Base-by-base conservation (phyloP, 2,329 filamentous ascomycete species). In the Exophiala sideris region DNA sequence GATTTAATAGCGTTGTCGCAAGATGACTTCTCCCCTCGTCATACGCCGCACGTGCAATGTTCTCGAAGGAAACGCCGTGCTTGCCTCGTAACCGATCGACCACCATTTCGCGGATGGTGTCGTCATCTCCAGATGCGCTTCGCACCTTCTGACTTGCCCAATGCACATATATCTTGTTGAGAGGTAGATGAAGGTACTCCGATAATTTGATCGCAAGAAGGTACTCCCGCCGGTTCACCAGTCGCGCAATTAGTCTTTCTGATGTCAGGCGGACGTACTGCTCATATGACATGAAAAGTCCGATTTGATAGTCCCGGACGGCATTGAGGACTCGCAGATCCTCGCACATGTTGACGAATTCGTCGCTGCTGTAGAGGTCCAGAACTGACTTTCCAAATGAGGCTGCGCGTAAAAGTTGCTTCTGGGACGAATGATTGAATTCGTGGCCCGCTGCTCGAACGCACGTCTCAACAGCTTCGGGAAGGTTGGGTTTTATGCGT, bases 301-400 rank as follows among this genome's bases (percentile, higher is more conserved):
- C 94, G 49, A 97, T 82, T 65, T 95, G 88, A 68, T 94, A 97
- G 70, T 88, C 95, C 48, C 94, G 85, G 10, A 92, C 88, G 5
- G 92, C 92, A 65, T 96, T 97, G 45, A 99, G 78, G 0, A 99
- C 91, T 12, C 94, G 86, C 12, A 99, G 75, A 1, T 87, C 94
- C 70, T 99, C 92, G 63, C 91, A 96, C 86, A 96, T 97, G 59
- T 97, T 92, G 50, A 99, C 94, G 71, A 97, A 99, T 61, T 99
- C 92, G 66, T 99, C 94, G 67, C 91, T 96, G 71, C 94, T 96
- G 73, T 97, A 99, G 10, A 97, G 85, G 65, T 97, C 94, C 3
- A 99, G 80, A 0, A 97, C 94, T 0, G 94, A 97, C 70, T 99
- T 99, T 57, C 94, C 94, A 69, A 96, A 97, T 0, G 92, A 97